Percentiles rank a stretch among this genome's conserved stretches.
Conservation (phyloP, 2,329 filamentous ascomycete genomes). For the Xylaria sp. region DNA sequence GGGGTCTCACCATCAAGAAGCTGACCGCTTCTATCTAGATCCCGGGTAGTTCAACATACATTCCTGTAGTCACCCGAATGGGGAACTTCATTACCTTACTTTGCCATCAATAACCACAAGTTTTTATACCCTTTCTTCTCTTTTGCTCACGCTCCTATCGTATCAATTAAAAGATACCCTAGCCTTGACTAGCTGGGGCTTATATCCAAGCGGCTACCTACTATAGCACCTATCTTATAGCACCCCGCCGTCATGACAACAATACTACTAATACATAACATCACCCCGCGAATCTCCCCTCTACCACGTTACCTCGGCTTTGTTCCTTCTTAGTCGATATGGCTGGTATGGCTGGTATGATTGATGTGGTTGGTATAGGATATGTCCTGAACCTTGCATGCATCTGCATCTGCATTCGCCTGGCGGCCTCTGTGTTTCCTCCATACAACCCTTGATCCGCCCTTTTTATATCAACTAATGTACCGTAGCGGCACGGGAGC, state of each 20-base stretch:
- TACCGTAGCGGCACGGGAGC: neutral
- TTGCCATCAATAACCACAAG: no score
- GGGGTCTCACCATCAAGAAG: constrained; percentile 10
- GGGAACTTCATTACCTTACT: neutral
- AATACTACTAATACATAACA: neutral
- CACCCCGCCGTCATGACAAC: no score
- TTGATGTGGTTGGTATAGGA: constrained; percentile 1
- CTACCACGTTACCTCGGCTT: constrained; percentile 8
- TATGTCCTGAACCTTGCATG: constrained; percentile 21
- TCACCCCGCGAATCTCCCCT: neutral
- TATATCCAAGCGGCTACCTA: no score
- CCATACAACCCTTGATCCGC: constrained; percentile 1
- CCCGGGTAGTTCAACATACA: no score
- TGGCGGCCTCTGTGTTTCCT: constrained; percentile 6
- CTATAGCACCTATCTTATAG: no score
- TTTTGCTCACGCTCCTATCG: no score
- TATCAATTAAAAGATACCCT: no score
- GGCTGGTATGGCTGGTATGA: neutral
- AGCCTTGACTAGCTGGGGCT: no score
- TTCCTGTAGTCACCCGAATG: neutral
- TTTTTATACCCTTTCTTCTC: no score
- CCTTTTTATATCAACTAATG: neutral
- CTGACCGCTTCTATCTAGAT: constrained; percentile 18
- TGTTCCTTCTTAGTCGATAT: constrained; percentile 1
- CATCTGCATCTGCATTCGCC: constrained; percentile 23